Conservation (phyloP, 2,329 filamentous ascomycete species). For the Fusarium marasasianum region DNA sequence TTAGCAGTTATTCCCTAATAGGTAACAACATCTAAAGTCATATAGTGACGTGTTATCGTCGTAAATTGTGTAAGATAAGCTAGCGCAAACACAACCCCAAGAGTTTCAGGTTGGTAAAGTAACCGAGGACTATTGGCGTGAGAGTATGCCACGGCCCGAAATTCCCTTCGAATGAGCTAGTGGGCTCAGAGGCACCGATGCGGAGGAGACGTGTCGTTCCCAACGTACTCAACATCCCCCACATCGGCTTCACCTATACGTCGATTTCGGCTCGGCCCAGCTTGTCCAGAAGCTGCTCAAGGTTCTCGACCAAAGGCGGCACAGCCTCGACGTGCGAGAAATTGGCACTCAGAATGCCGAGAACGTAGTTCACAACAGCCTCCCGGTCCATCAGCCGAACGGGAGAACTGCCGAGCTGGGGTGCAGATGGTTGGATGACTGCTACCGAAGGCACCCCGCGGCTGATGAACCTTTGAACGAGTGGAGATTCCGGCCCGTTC, state of each 20-base stretch:
- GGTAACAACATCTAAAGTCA: rapidly evolving
- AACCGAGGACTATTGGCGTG: no score
- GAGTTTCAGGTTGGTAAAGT: no score
- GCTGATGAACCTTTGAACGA: not conserved
- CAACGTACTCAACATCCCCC: not conserved
- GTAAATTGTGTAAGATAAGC: rapidly evolving
- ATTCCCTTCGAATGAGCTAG: not conserved
- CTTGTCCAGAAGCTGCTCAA: not conserved
- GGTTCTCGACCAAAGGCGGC: not conserved
- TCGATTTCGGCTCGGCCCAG: not conserved
- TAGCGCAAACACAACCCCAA: not conserved
- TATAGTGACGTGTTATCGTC: not conserved
- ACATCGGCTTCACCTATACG: not conserved
- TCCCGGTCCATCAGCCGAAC: not conserved
- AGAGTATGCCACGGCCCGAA: not conserved
- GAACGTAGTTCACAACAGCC: not conserved
- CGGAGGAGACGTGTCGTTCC: not conserved
- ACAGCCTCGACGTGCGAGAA: not conserved
- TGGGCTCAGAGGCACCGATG: not conserved
- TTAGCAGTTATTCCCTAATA: no score
- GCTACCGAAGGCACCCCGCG: not conserved
- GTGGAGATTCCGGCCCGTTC: not conserved
- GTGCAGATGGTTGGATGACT: not conserved
- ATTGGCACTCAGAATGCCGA: not conserved
- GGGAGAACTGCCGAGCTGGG: not conserved